These are phyloP conservation scores for Ilex asprella DNA, from an alignment of 257 asterid genomes.

Conservation along the genomic window DNA sequence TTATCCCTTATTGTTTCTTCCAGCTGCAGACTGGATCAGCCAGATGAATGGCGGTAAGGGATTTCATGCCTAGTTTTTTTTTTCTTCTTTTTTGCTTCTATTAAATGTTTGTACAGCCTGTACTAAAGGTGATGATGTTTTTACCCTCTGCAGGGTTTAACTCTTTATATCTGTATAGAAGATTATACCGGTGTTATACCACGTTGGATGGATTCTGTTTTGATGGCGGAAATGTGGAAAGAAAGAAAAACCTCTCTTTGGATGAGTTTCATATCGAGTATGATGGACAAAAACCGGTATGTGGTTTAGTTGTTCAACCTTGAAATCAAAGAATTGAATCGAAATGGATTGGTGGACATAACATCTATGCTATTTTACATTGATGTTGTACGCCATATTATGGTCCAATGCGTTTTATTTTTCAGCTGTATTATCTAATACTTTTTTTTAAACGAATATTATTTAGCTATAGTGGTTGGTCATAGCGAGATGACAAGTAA, in stretches of 20 bases:
- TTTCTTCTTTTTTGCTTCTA: slow-evolving; percentile 1
- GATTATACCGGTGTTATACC: slow-evolving; percentile 85
- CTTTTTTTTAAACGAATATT: too few species aligned
- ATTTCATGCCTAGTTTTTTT: slow-evolving; percentile 3
- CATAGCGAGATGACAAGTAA: too few species aligned
- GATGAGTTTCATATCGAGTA: slow-evolving; percentile 55
- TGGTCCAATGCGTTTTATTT: too few species aligned
- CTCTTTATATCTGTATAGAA: slow-evolving; percentile 76
- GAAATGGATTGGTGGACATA: too few species aligned
- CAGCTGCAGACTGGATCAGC: slow-evolving; percentile 48
- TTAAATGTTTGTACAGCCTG: slow-evolving; percentile 10
- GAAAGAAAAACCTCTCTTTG: slow-evolving; percentile 49
- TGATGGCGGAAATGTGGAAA: slow-evolving; percentile 78
- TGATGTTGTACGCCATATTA: too few species aligned
- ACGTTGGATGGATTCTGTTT: slow-evolving; percentile 71
- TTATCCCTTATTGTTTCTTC: slow-evolving; percentile 12
- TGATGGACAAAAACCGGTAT: slow-evolving; percentile 83
- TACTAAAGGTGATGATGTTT: slow-evolving; percentile 23
- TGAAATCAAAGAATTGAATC: slow-evolving; percentile 73
- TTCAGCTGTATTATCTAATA: too few species aligned
- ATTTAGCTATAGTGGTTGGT: too few species aligned
- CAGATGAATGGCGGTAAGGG: slow-evolving; percentile 52
- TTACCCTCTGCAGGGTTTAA: slow-evolving; percentile 58
- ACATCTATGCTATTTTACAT: too few species aligned
- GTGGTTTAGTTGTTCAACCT: slow-evolving; percentile 50